A percentile compares a stretch with the other conserved stretches of the same genome.
Evolutionary conservation across 176 grass and related monocot genomes (phyloP).

Genomic region (Cocos nucifera): DNA sequence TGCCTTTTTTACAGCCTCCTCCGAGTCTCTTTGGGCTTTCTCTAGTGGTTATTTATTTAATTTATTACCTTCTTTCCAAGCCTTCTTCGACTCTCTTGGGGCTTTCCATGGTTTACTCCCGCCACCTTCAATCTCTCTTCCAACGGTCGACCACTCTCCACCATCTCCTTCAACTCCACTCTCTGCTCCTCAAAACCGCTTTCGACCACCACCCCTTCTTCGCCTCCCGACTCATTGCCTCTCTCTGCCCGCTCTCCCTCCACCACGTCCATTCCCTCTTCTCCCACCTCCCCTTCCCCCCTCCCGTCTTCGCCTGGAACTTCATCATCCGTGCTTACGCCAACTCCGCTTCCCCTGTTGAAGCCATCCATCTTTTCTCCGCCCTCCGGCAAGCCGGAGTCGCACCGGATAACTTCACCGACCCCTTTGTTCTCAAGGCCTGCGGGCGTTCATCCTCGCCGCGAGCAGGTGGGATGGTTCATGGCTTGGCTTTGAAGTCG

Average conservation of each 20-base stretch:
- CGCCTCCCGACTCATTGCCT: constrained; percentile 9
- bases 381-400: background rate
- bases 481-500: constrained; percentile 6
- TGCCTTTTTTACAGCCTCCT: too few species aligned
- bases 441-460: constrained; percentile 9
- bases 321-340: constrained; percentile 17
- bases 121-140: constrained; percentile 10
- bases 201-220: constrained; percentile 11
- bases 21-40: too few species aligned
- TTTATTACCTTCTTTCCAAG: too few species aligned
- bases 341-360: constrained; percentile 5
- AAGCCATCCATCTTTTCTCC: constrained; percentile 14
- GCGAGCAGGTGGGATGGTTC: constrained; percentile 2
- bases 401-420: constrained; percentile 5
- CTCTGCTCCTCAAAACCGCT: constrained; percentile 19
- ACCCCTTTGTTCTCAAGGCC: constrained; percentile 20
- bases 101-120: constrained; percentile 2
- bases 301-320: constrained; percentile 10
- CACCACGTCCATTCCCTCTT: background rate
- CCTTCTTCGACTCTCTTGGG: too few species aligned
- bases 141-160: constrained; percentile 7
- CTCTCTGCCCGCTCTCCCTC: constrained; percentile 9
- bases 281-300: constrained; percentile 1
- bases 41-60: too few species aligned
- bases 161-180: constrained; percentile 22